Conservation (phyloP, 208 protist species). For the Herpetomonas samuelpessoai region DNA sequence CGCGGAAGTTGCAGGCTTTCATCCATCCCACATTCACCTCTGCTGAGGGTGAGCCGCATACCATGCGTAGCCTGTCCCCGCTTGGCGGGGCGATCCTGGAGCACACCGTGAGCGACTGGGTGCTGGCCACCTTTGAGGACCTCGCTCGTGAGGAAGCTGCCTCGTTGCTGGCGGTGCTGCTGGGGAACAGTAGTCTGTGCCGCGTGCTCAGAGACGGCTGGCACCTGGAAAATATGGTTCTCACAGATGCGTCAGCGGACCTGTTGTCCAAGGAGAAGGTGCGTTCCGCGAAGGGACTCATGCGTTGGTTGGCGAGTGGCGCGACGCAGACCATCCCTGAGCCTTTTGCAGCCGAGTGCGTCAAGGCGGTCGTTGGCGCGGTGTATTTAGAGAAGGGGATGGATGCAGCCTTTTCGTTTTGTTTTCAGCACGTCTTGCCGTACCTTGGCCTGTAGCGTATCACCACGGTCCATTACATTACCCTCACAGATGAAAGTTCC, state of each 20-base stretch:
- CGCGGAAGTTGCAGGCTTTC: constrained; percentile 70
- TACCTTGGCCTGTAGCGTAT: constrained; percentile 16
- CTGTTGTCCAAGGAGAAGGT: constrained; percentile 51
- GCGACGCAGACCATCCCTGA: constrained; percentile 53
- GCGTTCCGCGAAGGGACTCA: constrained; percentile 44
- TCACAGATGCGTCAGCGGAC: constrained; percentile 77
- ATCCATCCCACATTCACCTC: constrained; percentile 86
- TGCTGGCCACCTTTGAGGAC: constrained; percentile 59
- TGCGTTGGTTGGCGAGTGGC: constrained; percentile 49
- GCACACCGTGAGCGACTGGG: constrained; percentile 33
- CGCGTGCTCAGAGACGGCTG: constrained; percentile 64
- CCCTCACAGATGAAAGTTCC: not conserved
- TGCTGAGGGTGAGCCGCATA: constrained; percentile 37
- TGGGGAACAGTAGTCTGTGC: constrained; percentile 59
- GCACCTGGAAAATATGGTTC: constrained; percentile 77
- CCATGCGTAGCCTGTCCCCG: constrained; percentile 56
- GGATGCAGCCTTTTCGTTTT: constrained; percentile 47
- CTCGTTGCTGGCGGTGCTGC: constrained; percentile 47
- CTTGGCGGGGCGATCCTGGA: constrained; percentile 62
- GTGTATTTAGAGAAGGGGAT: constrained; percentile 70
- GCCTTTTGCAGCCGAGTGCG: constrained; percentile 60
- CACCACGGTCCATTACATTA: no score
- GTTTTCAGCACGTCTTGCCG: constrained; percentile 48
- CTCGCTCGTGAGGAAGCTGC: constrained; percentile 50
- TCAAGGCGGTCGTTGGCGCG: constrained; percentile 68